Percentiles rank a stretch among this genome's conserved stretches.
These are phyloP conservation scores for Scleromitrula shiraiana DNA, from an alignment of 2,329 filamentous ascomycete species.

Conservation along the genomic window DNA sequence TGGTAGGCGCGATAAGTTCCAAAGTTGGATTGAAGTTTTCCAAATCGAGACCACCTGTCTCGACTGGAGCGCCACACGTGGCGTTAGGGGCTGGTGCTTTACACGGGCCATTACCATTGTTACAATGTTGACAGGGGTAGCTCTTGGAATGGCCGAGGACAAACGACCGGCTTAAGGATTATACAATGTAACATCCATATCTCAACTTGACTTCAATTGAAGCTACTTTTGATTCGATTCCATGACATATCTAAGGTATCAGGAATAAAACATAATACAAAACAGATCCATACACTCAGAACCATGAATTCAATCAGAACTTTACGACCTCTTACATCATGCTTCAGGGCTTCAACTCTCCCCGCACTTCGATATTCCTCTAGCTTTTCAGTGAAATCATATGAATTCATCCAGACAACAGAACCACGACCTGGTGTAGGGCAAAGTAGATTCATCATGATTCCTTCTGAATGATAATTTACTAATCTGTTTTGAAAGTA, in stretches of 20 bases:
- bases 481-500: slow-evolving; percentile 44
- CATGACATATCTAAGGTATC: no score
- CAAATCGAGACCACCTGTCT: slow-evolving; percentile 10
- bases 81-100: neutral
- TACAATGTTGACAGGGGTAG: neutral
- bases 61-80: neutral
- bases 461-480: neutral
- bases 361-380: slow-evolving; percentile 25
- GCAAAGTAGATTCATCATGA: slow-evolving; percentile 60
- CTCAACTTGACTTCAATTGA: neutral
- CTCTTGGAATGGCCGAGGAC: neutral
- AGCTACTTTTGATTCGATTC: neutral
- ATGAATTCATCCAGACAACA: slow-evolving; percentile 77
- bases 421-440: slow-evolving; percentile 83
- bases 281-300: no score
- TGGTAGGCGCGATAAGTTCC: neutral
- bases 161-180: neutral
- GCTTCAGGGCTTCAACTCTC: slow-evolving; percentile 23
- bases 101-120: neutral
- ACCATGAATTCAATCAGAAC: slow-evolving; percentile 26
- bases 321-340: slow-evolving; percentile 26
- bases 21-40: neutral
- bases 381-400: slow-evolving; percentile 36
- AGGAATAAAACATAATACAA: no score
- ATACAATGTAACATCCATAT: no score